These are phyloP conservation scores for Ustilago bromivora DNA, from an alignment of 1,284 basidiomycete genomes.

Conservation along the genomic window DNA sequence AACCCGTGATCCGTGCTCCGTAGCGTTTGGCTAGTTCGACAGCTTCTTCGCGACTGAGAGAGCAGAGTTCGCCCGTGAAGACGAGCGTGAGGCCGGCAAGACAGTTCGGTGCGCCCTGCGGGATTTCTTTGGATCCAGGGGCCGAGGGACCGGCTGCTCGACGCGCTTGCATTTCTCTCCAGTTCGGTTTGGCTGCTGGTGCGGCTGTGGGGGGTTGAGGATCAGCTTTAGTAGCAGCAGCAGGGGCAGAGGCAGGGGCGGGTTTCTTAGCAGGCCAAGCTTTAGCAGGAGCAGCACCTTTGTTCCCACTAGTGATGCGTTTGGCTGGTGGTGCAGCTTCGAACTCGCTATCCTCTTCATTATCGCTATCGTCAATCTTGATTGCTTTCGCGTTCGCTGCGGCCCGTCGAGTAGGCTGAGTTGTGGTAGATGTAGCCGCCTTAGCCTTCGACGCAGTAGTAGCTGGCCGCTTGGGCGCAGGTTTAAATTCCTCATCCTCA, in stretches of 20 bases:
- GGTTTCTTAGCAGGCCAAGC: conserved; percentile 14
- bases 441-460: conserved; percentile 29
- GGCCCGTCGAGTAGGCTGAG: conserved; percentile 15
- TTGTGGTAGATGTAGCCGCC: not conserved
- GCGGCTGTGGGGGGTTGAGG: conserved; percentile 14
- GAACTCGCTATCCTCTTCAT: conserved; percentile 25
- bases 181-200: conserved; percentile 39
- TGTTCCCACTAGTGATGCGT: conserved; percentile 50
- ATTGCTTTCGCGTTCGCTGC: conserved; percentile 34
- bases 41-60: conserved; percentile 89
- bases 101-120: conserved; percentile 81
- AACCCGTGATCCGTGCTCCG: conserved; percentile 79
- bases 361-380: conserved; percentile 49
- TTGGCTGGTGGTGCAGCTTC: conserved; percentile 52
- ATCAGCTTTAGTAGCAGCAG: not conserved
- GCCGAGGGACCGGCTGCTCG: conserved; percentile 78
- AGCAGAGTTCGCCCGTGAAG: conserved; percentile 87
- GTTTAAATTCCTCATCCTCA: conserved; percentile 63
- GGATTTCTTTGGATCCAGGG: conserved; percentile 85
- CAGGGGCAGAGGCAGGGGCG: conserved; percentile 24
- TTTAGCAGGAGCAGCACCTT: conserved; percentile 54
- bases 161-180: conserved; percentile 72
- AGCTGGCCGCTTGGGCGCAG: conserved; percentile 51
- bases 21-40: conserved; percentile 89
- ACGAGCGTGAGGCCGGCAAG: conserved; percentile 90